Percentiles rank a stretch among this genome's conserved stretches.
These are phyloP conservation scores for Xylaria sp. DNA, from an alignment of 2,329 filamentous ascomycete genomes.

Conservation along the genomic window DNA sequence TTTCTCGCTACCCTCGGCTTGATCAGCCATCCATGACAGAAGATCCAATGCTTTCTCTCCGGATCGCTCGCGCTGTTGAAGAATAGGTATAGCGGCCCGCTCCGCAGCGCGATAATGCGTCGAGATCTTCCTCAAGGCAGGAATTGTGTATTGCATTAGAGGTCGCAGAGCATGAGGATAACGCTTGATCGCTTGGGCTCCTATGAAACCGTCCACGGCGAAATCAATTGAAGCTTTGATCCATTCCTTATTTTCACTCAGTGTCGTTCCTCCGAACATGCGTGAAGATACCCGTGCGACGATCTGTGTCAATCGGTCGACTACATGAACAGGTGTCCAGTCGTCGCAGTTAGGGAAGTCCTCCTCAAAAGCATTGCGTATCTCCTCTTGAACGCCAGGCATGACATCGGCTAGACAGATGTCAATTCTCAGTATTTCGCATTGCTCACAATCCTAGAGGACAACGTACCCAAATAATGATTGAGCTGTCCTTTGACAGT, in stretches of 20 bases:
- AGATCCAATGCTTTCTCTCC: slow-evolving; percentile 34
- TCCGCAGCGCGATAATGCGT: slow-evolving; percentile 43
- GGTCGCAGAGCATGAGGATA: slow-evolving; percentile 25
- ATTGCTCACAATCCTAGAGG: too few relatives aligned
- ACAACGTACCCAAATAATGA: too few relatives aligned
- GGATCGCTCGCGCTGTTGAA: slow-evolving; percentile 37
- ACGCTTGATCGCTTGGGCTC: slow-evolving; percentile 44
- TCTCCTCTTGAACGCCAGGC: slow-evolving; percentile 19
- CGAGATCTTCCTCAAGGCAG: slow-evolving; percentile 39
- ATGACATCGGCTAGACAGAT: slow-evolving; percentile 4
- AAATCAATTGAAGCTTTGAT: slow-evolving; percentile 47
- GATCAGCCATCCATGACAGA: neutral
- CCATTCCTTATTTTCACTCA: slow-evolving; percentile 48
- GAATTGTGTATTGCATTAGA: slow-evolving; percentile 18
- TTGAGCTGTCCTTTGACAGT: neutral
- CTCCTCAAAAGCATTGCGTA: neutral
- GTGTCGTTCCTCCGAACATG: slow-evolving; percentile 37
- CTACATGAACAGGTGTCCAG: neutral
- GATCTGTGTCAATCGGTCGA: neutral
- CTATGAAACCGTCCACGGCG: slow-evolving; percentile 47
- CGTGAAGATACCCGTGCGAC: slow-evolving; percentile 15
- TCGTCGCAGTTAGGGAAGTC: slow-evolving; percentile 12
- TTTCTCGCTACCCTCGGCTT: slow-evolving; percentile 3
- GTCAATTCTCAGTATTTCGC: neutral
- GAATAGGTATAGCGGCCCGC: slow-evolving; percentile 44